Percentiles rank a stretch among this genome's conserved stretches.
Conservation (phyloP, 148 eudicot genomes). For the Rhododendron mucronatum region DNA sequence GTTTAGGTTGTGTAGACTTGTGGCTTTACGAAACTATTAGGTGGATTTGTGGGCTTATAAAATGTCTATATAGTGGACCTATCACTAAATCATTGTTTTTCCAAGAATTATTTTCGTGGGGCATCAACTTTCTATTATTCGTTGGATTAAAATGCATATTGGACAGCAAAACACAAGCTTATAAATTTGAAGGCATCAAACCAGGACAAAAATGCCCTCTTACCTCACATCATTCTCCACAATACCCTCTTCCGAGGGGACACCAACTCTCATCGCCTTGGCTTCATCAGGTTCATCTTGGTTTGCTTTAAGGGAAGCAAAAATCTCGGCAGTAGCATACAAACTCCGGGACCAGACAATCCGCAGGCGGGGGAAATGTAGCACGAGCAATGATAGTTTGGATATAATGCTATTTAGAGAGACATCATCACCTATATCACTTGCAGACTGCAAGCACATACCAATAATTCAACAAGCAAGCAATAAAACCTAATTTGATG, state of each 20-base stretch:
- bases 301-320: slow-evolving; percentile 80
- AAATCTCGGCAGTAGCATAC: slow-evolving; percentile 97
- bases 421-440: slow-evolving; percentile 94
- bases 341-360: slow-evolving; percentile 98
- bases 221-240: slow-evolving; percentile 94
- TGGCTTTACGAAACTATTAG: too few species aligned
- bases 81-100: background rate
- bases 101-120: background rate
- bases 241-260: slow-evolving; percentile 93
- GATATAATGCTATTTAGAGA: slow-evolving; percentile 85
- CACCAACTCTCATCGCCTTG: slow-evolving; percentile 92
- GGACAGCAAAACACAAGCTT: background rate
- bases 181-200: background rate
- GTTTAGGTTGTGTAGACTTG: too few species aligned
- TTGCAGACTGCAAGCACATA: slow-evolving; percentile 58
- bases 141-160: background rate
- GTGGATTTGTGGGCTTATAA: too few species aligned
- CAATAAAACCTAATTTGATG: background rate
- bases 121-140: background rate
- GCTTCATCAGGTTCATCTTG: slow-evolving; percentile 96
- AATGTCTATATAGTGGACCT: too few species aligned
- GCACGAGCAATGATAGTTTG: slow-evolving; percentile 79
- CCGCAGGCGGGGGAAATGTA: slow-evolving; percentile 97
- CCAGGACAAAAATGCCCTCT: background rate
- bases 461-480: background rate